These are phyloP conservation scores for Hordeum marinum DNA, from an alignment of 176 grass and related monocot species.

Conservation along the genomic window DNA sequence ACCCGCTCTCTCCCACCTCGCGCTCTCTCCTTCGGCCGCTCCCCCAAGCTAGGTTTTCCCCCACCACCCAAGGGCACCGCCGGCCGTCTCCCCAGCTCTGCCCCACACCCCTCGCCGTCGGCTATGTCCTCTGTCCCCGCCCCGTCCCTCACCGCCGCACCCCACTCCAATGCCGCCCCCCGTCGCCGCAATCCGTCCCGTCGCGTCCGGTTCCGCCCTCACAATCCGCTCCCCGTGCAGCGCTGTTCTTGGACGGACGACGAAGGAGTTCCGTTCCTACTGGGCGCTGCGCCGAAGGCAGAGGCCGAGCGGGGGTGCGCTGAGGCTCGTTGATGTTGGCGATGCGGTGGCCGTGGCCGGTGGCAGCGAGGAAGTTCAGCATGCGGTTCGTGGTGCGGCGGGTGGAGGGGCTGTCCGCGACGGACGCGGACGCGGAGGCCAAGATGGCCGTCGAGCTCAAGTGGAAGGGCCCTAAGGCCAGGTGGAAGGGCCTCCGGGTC, in stretches of 20 bases:
- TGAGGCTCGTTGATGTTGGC: constrained; percentile 32
- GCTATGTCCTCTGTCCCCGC: too few species aligned
- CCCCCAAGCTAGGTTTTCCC: too few species aligned
- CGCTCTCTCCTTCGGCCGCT: too few species aligned
- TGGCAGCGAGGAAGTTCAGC: constrained; percentile 50
- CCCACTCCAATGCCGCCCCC: too few species aligned
- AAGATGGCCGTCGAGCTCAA: constrained; percentile 33
- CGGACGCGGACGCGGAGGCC: constrained; percentile 9
- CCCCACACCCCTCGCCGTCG: too few species aligned
- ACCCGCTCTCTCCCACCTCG: too few species aligned
- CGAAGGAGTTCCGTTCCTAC: neutral
- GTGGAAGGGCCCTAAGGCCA: constrained; percentile 41
- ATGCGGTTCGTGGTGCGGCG: constrained; percentile 60
- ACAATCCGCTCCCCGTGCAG: neutral
- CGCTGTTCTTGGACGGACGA: neutral
- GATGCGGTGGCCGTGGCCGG: constrained; percentile 88
- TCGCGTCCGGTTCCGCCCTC: neutral
- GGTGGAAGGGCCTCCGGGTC: constrained; percentile 74
- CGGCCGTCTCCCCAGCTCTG: too few species aligned
- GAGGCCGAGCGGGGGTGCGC: neutral
- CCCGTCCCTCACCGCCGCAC: too few species aligned
- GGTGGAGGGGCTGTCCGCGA: constrained; percentile 38
- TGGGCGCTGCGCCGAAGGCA: neutral
- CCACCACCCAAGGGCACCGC: too few species aligned
- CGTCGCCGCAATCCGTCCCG: constrained; percentile 18